Base-by-base conservation (phyloP, 108 stramenopile genomes). In the Nitzschia palea region DNA sequence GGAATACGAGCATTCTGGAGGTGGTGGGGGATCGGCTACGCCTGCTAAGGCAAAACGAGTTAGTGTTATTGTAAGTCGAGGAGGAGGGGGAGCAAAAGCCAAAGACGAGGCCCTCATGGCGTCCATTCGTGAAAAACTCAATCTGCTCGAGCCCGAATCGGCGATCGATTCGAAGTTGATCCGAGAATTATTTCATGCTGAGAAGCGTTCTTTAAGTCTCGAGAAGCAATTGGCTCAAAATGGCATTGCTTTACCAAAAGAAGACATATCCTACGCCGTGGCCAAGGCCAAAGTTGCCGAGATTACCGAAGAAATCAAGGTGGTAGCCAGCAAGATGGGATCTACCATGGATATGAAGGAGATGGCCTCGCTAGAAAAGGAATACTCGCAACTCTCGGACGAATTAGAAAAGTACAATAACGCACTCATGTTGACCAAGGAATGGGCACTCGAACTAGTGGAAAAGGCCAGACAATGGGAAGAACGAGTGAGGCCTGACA, bases 331-430 rank as follows among this genome's bases (percentile, higher is more conserved):
- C 28, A 65, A 59, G 34, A 72, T 77, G 59, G 71, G 65, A 3
- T 37, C 45, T 14, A 37, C 33, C 25, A 31, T 55, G 2, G 78
- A 73, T 43, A 67, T 59, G 32, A 77, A 77, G 34, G 67, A 74
- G 26, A 44, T 80, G 55, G 54, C 55, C 14, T 26, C 29, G 22
- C 62, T 80, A 5, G 65, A 76, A 26, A 68, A 71, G 20, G 77
- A 80, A 37, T 84, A 80, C 42, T 69, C 61, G 8, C 55, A 57
- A 47, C 55, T 84, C 14, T 80, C 79, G 3, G 72, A 76, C 28
- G 76, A 84, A 26, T 70, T 84, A 72, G 83, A 84, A 36, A 70
- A 74, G 47, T 80, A 78, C 52, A 84, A 74, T 32, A 69, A 64
- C 23, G 83, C 83, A 10, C 23, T 84, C 28, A 78, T 75, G 66